phyloP scores from a whole-genome alignment of 1,139 yeast genomes.

The Kurtzmaniella quercitrusa region DNA sequence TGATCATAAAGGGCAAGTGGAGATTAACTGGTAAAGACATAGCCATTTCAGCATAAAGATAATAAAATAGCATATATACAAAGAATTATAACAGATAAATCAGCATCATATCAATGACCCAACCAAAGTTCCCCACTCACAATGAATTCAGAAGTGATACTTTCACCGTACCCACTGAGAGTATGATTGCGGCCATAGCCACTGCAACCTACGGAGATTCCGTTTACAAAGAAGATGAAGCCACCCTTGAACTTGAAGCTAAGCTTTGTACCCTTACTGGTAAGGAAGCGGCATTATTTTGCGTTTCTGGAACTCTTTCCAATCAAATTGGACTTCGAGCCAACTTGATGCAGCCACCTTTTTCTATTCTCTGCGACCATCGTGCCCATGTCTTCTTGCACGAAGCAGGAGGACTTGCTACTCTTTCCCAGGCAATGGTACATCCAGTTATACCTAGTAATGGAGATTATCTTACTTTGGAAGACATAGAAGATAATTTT shows the following conservation, averaged over 20 bases:
- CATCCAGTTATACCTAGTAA: conserved; percentile 75
- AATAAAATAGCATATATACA: background rate
- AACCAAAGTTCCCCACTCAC: conserved; percentile 25
- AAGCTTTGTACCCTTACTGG: conserved; percentile 71
- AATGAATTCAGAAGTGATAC: conserved; percentile 83
- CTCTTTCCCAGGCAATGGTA: conserved; percentile 89
- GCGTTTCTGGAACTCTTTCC: conserved; percentile 87
- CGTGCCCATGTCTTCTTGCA: conserved; percentile 79
- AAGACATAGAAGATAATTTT: conserved; percentile 62
- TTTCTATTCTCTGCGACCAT: conserved; percentile 76
- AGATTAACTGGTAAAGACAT: background rate
- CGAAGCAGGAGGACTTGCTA: conserved; percentile 91
- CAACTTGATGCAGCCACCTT: conserved; percentile 81
- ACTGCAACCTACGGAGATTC: conserved; percentile 76
- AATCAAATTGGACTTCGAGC: conserved; percentile 84
- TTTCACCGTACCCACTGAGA: conserved; percentile 82
- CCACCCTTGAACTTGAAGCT: conserved; percentile 61
- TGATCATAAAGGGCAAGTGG: background rate
- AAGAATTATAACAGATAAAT: too few relatives aligned
- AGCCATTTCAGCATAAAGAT: too few relatives aligned
- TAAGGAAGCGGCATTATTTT: conserved; percentile 77
- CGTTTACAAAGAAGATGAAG: conserved; percentile 79
- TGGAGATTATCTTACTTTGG: conserved; percentile 73
- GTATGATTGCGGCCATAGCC: conserved; percentile 64
- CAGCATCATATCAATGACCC: conserved; percentile 15